Evolutionary conservation across 2,329 filamentous ascomycete species (phyloP), one percentile per base, ranked within the genome.

Genomic region (Chaetomiaceae sp.): DNA sequence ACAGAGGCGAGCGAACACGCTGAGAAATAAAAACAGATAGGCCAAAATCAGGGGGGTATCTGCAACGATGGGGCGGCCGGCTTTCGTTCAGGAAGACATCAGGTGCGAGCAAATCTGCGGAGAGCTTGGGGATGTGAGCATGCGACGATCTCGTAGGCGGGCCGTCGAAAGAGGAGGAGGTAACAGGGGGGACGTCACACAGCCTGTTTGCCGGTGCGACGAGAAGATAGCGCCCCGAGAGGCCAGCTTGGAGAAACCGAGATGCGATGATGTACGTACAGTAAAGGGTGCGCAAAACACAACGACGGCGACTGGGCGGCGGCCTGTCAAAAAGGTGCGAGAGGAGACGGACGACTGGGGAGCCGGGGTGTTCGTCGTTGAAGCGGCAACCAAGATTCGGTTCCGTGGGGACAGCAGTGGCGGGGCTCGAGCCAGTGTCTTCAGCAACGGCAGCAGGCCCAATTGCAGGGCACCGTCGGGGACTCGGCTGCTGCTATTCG

Each of bases 381-480:
- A 58, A 53, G 52, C 52, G 51, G 54, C 52, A 56, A 54, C 52
- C 27, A 42, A 45, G 45, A 36, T 45, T n/a, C n/a, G n/a, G n/a
- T n/a, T n/a, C n/a, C 42, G 44, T 38, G 48, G 44, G 48, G 34
- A 37, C 27, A 54, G 35, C 27, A 54, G 51, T n/a, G n/a, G n/a
- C 50, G 51, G 51, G 51, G 51, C 46, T 24, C 22, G 22, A 9
- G 22, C 6, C 5, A 6, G 52, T 33, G 32, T 39, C 43, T n/a
- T n/a, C n/a, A n/a, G 36, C 38, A 41, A 41, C 38, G 20, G 17
- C 17, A 38, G 17, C 34, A 38, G 42, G 38, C 26, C 12, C 29
- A 32, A n/a, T 20, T 26, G 48, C 54, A 55, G 22, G 9, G 22
- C 9, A 53, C 53, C 46, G 42, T 42, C 29, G 41, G 22, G 38